A percentile compares a stretch with the other conserved stretches of the same genome.
phyloP scores from a whole-genome alignment of 495 filamentous ascomycete species.

The Baudoinia panamericana region DNA sequence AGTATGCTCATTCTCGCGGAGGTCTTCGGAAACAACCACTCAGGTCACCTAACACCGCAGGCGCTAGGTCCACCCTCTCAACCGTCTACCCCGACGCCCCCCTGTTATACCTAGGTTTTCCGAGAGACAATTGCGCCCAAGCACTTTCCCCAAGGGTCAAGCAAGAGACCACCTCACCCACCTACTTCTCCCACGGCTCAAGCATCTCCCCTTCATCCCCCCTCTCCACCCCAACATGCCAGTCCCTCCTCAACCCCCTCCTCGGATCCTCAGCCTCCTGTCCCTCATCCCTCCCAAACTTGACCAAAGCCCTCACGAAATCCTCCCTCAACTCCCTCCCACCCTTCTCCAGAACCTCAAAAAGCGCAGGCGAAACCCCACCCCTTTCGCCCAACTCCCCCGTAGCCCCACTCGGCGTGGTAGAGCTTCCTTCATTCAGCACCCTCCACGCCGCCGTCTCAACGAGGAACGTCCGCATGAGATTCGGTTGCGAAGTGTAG shows the following conservation, averaged over 20 bases:
- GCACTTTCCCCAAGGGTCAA: too few species aligned
- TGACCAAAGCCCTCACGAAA: conserved; percentile 12
- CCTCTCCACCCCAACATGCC: conserved; percentile 14
- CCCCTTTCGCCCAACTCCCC: conserved; percentile 15
- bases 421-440: conserved; percentile 15
- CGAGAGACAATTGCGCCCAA: too few species aligned
- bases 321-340: conserved; percentile 18
- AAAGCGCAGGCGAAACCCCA: conserved; percentile 19
- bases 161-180: too few species aligned
- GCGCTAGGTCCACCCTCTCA: too few species aligned
- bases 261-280: too few species aligned
- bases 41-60: too few species aligned
- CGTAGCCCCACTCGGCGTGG: too few species aligned
- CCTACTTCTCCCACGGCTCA: conserved; percentile 14
- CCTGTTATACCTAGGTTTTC: too few species aligned
- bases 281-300: too few species aligned
- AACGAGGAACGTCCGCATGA: conserved; percentile 22
- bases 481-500: conserved; percentile 8
- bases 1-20: too few species aligned
- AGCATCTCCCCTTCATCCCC: conserved; percentile 8
- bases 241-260: conserved; percentile 16
- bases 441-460: conserved; percentile 21
- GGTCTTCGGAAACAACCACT: too few species aligned
- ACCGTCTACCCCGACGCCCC: too few species aligned
- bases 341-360: conserved; percentile 14